A percentile compares a stretch with the other conserved stretches of the same genome.
phyloP scores from a whole-genome alignment of 1,284 basidiomycete genomes.

The Ustilago tritici region DNA sequence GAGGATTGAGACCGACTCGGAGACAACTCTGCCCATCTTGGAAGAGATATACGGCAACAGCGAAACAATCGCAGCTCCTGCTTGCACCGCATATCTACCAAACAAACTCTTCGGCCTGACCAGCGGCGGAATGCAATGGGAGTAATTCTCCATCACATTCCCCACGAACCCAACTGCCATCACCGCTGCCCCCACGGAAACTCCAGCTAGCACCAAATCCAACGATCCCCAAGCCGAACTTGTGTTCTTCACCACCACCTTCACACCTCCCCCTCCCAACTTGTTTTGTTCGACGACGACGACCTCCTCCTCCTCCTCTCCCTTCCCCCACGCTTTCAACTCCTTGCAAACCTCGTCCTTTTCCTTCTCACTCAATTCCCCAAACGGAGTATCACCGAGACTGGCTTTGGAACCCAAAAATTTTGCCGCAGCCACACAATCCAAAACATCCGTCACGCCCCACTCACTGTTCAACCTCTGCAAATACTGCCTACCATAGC shows the following conservation, averaged over 20 bases:
- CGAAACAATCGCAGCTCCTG: slow-evolving; percentile 3
- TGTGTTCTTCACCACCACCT: slow-evolving; percentile 36
- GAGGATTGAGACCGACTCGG: slow-evolving; percentile 42
- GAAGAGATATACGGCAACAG: slow-evolving; percentile 21
- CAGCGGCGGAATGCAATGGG: slow-evolving; percentile 26
- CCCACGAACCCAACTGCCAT: slow-evolving; percentile 9
- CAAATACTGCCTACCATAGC: slow-evolving; percentile 72
- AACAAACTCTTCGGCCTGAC: not conserved
- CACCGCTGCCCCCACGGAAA: slow-evolving; percentile 9
- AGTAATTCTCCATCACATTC: slow-evolving; percentile 17
- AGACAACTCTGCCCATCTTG: slow-evolving; percentile 26
- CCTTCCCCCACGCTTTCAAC: slow-evolving; percentile 10
- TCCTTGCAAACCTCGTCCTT: slow-evolving; percentile 18
- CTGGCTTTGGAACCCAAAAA: slow-evolving; percentile 71
- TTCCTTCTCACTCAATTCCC: slow-evolving; percentile 21
- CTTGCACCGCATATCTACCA: not conserved
- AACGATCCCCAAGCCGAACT: slow-evolving; percentile 16
- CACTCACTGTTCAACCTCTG: slow-evolving; percentile 76
- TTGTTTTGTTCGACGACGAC: slow-evolving; percentile 20
- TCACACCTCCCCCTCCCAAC: slow-evolving; percentile 24
- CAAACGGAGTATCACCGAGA: slow-evolving; percentile 13
- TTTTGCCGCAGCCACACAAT: slow-evolving; percentile 75
- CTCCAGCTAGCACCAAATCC: slow-evolving; percentile 15
- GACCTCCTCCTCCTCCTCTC: not conserved
- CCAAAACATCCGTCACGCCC: slow-evolving; percentile 78